Conservation (phyloP, 1,284 basidiomycete species). For the Tilletia indica region DNA sequence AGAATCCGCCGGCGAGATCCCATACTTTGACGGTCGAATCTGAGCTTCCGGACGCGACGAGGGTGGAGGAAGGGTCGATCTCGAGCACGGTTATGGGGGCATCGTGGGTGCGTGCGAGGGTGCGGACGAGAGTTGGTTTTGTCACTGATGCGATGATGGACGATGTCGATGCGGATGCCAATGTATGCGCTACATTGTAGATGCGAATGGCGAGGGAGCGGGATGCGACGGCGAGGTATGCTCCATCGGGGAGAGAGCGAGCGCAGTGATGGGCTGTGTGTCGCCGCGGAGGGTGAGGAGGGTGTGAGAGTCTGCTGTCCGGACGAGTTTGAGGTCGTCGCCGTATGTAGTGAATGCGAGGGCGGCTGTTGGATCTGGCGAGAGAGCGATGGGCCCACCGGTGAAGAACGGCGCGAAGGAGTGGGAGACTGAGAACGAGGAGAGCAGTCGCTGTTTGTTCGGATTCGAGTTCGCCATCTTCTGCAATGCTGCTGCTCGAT, state of each 20-base stretch:
- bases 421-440: constrained; percentile 9
- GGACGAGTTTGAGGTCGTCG: constrained; percentile 11
- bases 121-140: constrained; percentile 62
- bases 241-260: constrained; percentile 78
- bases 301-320: constrained; percentile 1
- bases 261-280: constrained; percentile 41
- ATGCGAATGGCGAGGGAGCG: constrained; percentile 60
- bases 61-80: constrained; percentile 79
- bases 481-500: background rate
- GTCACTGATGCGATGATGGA: constrained; percentile 20
- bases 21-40: constrained; percentile 97
- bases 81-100: constrained; percentile 81
- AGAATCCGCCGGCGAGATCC: constrained; percentile 81
- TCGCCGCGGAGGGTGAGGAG: background rate
- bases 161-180: constrained; percentile 9
- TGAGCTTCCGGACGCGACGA: constrained; percentile 90
- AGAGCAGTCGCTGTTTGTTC: constrained; percentile 5
- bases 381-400: constrained; percentile 32
- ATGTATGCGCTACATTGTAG: constrained; percentile 57
- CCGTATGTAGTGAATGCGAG: constrained; percentile 4
- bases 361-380: background rate
- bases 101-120: constrained; percentile 79
- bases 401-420: constrained; percentile 51
- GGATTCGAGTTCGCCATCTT: constrained; percentile 10
- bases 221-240: constrained; percentile 64